phyloP scores from a whole-genome alignment of 768 basidiomycete species.

The Trametes sanguinea region DNA sequence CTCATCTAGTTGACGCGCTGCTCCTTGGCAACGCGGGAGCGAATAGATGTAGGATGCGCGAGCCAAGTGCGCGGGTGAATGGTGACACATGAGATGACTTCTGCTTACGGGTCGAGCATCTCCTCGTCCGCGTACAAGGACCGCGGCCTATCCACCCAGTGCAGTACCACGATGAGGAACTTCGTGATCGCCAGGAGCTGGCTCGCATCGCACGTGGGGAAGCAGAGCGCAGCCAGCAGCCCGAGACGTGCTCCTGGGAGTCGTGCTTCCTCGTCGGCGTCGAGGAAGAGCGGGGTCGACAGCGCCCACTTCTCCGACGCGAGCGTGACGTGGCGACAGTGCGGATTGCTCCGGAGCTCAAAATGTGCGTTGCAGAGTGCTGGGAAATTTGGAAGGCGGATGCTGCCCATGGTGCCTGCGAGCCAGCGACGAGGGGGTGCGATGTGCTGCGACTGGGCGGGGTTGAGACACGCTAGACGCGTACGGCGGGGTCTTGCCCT shows the following conservation, averaged over 20 bases:
- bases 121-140: constrained; percentile 31
- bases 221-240: constrained; percentile 58
- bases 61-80: neutral
- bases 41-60: neutral
- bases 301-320: constrained; percentile 28
- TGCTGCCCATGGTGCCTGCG: constrained; percentile 22
- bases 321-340: constrained; percentile 27
- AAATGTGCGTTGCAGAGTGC: constrained; percentile 27
- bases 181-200: constrained; percentile 54
- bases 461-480: neutral
- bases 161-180: constrained; percentile 19
- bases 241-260: constrained; percentile 43
- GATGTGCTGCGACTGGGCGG: neutral
- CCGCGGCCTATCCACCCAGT: neutral
- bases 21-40: neutral
- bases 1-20: neutral
- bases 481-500: neutral
- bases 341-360: constrained; percentile 30
- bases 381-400: constrained; percentile 31
- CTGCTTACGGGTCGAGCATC: constrained; percentile 26
- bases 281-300: constrained; percentile 18
- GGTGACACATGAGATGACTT: neutral
- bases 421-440: neutral
- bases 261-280: constrained; percentile 20
- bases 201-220: constrained; percentile 56